Base-by-base conservation (phyloP, 2,329 filamentous ascomycete genomes). In the Fusarium phyllophilum region DNA sequence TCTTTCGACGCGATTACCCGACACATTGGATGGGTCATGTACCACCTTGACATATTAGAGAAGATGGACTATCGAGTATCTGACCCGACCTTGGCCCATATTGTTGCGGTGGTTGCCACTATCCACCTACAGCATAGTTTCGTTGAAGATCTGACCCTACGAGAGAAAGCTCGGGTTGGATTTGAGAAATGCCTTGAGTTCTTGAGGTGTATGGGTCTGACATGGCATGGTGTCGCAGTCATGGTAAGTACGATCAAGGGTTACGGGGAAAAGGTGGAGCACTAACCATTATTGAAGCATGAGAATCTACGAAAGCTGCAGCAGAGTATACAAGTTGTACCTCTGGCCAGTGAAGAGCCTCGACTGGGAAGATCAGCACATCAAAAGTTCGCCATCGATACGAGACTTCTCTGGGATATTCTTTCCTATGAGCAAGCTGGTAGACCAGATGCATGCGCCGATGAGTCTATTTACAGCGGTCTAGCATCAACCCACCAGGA, bases 101-200 rank as follows among this genome's bases (percentile, higher is more conserved):
- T 46, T 17, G 33, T 62, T 10, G 59, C 22, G 9, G 39, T 62
- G 4, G 59, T 62, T 62, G 59, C 59, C 15, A 62, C 59, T 1
- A 62, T 62, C 10, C 59, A 62, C 6, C 12, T 62, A 3, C 59
- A 62, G 20, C 59, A 62, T 5, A 62, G 59, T n/a, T 62, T 57
- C 5, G 59, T 62, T 1, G 49, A 57, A 17, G 39, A 57, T 15
- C 3, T 18, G 3, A 11, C 17, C 13, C 8, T 62, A 0, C 39
- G 59, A 3, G 49, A 39, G 11, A 62, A 56, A 6, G 59, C 59
- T 0, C 22, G 57, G 8, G 14, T 10, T 2, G 59, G 59, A 5
- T 62, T 62, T 38, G 38, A 33, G 15, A 62, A 36, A 6, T 62
- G 59, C 4, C 33, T 62, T 1, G 59, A 57, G 13, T 62, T 62